phyloP scores from a whole-genome alignment of 805 yeast species.

The Middelhovenomyces tepae region DNA sequence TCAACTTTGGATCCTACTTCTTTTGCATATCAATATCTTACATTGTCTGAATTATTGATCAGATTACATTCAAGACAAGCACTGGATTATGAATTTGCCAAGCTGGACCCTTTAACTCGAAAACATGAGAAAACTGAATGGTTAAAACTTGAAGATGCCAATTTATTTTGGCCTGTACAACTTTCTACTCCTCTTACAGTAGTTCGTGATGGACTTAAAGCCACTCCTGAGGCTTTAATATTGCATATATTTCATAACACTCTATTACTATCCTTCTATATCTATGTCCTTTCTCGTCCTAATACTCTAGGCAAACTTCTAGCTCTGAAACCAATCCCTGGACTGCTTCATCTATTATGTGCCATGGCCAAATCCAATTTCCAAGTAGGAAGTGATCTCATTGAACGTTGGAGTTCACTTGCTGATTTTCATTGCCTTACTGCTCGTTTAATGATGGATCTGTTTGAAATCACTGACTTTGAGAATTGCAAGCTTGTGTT shows the following conservation, averaged over 20 bases:
- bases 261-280: slow-evolving; percentile 9
- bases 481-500: slow-evolving; percentile 12
- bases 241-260: slow-evolving; percentile 14
- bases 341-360: slow-evolving; percentile 12
- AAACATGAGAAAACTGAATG: not conserved
- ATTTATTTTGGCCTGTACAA: slow-evolving; percentile 14
- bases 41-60: slow-evolving; percentile 8
- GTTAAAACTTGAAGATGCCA: slow-evolving; percentile 4
- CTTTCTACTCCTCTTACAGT: slow-evolving; percentile 13
- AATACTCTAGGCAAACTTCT: slow-evolving; percentile 7
- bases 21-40: slow-evolving; percentile 11
- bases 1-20: slow-evolving; percentile 6
- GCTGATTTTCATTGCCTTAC: slow-evolving; percentile 7
- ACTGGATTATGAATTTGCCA: not conserved
- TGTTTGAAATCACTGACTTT: slow-evolving; percentile 8
- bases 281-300: slow-evolving; percentile 5
- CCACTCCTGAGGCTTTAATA: slow-evolving; percentile 12
- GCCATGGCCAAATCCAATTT: slow-evolving; percentile 14
- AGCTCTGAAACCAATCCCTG: slow-evolving; percentile 12
- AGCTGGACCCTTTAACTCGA: not conserved
- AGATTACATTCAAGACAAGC: slow-evolving; percentile 3
- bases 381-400: slow-evolving; percentile 9
- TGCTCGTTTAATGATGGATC: slow-evolving; percentile 11
- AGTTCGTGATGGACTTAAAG: slow-evolving; percentile 13
- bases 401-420: slow-evolving; percentile 10